phyloP scores from a whole-genome alignment of 306 rosid genomes.

The Argentina anserina region DNA sequence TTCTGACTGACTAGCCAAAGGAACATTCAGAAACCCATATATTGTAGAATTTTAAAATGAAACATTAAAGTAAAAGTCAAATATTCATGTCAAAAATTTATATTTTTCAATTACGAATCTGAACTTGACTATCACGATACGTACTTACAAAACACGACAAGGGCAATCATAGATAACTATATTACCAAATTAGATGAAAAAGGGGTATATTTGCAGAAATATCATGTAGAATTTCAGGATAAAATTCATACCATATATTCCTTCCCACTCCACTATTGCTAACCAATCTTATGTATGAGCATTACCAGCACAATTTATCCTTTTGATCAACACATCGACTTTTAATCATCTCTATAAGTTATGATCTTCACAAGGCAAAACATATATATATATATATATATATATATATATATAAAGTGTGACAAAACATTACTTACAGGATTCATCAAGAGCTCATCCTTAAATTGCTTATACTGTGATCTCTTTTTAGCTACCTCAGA shows the following conservation, averaged over 20 bases:
- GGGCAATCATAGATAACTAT: neutral
- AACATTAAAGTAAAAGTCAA: slow-evolving; percentile 1
- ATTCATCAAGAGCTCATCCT: slow-evolving; percentile 89
- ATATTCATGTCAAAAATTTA: neutral
- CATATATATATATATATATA: neutral
- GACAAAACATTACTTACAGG: slow-evolving; percentile 67
- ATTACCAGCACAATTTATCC: neutral
- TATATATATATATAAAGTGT: no score
- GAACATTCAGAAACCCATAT: slow-evolving; percentile 65
- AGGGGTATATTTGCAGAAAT: neutral
- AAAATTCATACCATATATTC: neutral
- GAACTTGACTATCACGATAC: neutral
- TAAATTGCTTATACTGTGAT: slow-evolving; percentile 88
- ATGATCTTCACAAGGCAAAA: neutral
- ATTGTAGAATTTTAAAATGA: slow-evolving; percentile 25
- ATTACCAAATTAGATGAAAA: neutral
- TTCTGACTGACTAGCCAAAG: slow-evolving; percentile 99
- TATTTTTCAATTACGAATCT: neutral
- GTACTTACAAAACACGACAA: neutral
- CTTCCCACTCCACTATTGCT: neutral
- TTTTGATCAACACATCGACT: neutral
- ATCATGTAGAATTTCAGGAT: neutral
- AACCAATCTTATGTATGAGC: neutral
- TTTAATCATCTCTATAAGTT: neutral
- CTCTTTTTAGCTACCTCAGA: slow-evolving; percentile 86